Evolutionary conservation across 495 filamentous ascomycete genomes (phyloP), one percentile per base, ranked within the genome.

Genomic region (Tuber melanosporum): DNA sequence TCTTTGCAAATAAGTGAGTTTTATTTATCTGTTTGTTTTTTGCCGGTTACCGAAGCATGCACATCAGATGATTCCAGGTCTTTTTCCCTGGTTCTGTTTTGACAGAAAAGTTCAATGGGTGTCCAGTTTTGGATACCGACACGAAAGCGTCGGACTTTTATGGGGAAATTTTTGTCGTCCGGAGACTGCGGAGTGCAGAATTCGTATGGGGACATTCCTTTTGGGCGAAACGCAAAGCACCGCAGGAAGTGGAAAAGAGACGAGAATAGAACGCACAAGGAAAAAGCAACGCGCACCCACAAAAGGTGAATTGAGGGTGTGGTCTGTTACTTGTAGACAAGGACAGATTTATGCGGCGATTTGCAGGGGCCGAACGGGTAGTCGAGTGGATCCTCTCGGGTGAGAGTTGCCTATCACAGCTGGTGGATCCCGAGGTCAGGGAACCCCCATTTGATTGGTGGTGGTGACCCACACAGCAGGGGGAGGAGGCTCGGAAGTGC

Each of bases 321-420:
- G 73, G 76, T 69, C 44, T 76, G 45, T 74, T 66, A 74, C 72
- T 41, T 41, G 62, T 69, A 14, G 43, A 15, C 10, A 3, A 46
- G 14, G 12, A 47, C 45, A 77, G 46, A 79, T 36, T 46, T 46
- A 47, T 45, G 76, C 66, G 71, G 73, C 76, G 78, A 80, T 80
- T 80, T 80, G 73, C 78, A 80, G 79, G 77, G 78, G 78, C 72
- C 72, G 75, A 72, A 72, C 78, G 78, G 78, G 78, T 80, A 80
- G 76, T 75, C 73, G 70, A 77, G 78, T 79, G 77, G 78, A 80
- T 80, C 78, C 78, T 71, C 70, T 82, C 79, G 80, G 80, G 75
- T 81, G 79, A 81, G 72, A 78, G 73, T 78, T 81, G 76, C 80
- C 79, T 81, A 78, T 81, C 80, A 75, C 73, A 81, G 79, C 73